Conservation (phyloP, 208 protist species). For the Leishmania arabica region DNA sequence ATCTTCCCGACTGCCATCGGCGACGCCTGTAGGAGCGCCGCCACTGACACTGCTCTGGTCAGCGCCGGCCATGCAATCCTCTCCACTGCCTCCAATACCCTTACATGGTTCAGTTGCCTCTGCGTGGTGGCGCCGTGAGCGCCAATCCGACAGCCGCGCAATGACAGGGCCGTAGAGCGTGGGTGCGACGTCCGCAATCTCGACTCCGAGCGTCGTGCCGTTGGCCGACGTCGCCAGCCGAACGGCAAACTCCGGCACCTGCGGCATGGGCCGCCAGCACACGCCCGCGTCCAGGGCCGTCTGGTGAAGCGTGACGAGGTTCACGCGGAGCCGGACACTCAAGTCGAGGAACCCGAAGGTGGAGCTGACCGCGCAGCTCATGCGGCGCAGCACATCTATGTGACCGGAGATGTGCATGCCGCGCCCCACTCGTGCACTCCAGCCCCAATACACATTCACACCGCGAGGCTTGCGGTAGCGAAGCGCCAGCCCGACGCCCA, state of each 20-base stretch:
- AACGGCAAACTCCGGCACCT: slow-evolving; percentile 35
- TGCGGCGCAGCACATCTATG: slow-evolving; percentile 73
- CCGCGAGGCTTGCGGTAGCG: slow-evolving; percentile 75
- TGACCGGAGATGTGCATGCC: slow-evolving; percentile 54
- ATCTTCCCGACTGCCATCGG: slow-evolving; percentile 9
- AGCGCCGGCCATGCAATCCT: background rate
- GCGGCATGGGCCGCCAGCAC: slow-evolving; percentile 49
- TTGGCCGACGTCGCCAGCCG: slow-evolving; percentile 49
- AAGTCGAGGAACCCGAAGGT: slow-evolving; percentile 46
- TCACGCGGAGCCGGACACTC: slow-evolving; percentile 65
- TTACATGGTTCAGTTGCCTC: background rate
- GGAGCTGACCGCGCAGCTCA: slow-evolving; percentile 64
- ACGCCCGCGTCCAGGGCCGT: slow-evolving; percentile 69
- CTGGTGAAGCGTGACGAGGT: slow-evolving; percentile 76
- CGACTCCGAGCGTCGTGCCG: slow-evolving; percentile 48
- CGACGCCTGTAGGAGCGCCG: background rate
- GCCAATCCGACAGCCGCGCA: slow-evolving; percentile 6
- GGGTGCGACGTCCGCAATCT: slow-evolving; percentile 48
- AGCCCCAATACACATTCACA: slow-evolving; percentile 79
- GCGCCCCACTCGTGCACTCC: slow-evolving; percentile 44
- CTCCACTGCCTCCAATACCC: background rate
- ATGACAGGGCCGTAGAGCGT: slow-evolving; percentile 29
- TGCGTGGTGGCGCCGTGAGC: background rate
- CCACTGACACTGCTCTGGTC: background rate
- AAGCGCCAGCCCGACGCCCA: slow-evolving; percentile 59